Conservation (phyloP, 164 flowering plant species). For the Vitis vinifera region ASM3070453v1 NC_081818.1:15663001-15663500, state of each 20-base stretch:
- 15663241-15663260: constrained; percentile 17
- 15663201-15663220: constrained; percentile 74
- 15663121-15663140: constrained; percentile 99
- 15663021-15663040: background rate
- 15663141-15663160: constrained; percentile 76
- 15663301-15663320: background rate
- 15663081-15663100: constrained; percentile 28
- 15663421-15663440: background rate
- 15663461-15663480: background rate
- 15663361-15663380: background rate
- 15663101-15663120: constrained; percentile 97
- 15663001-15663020: background rate
- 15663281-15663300: background rate
- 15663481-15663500: background rate
- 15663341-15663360: background rate
- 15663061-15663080: no score
- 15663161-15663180: constrained; percentile 84
- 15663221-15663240: constrained; percentile 99
- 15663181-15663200: constrained; percentile 51
- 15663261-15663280: background rate
- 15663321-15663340: background rate
- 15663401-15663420: background rate
- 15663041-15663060: background rate
- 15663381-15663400: no score
- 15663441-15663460: background rate